Evolutionary conservation across 2,329 filamentous ascomycete genomes (phyloP).

Genomic region (Diplodia corticola): DNA sequence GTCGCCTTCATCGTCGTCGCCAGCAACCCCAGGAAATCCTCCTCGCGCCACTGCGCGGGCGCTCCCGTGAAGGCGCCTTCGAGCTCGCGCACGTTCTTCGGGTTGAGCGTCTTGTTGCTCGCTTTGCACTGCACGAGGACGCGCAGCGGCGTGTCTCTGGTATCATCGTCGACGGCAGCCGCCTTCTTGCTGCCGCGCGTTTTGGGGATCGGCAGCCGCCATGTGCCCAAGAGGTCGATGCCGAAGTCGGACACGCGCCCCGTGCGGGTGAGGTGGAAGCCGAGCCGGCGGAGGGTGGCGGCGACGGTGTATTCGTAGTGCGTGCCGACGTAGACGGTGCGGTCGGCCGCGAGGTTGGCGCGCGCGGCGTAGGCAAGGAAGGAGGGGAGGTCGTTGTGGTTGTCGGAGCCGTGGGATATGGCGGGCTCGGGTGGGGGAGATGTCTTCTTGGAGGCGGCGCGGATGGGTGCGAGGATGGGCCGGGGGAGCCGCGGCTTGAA

Average conservation of each 20-base stretch:
- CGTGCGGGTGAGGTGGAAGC: conserved; percentile 65
- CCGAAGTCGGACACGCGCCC: conserved; percentile 69
- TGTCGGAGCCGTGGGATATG: conserved; percentile 33
- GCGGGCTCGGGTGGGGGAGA: background rate
- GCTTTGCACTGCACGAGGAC: conserved; percentile 71
- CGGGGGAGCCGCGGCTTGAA: background rate
- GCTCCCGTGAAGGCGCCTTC: conserved; percentile 76
- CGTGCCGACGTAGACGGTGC: conserved; percentile 69
- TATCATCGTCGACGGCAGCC: conserved; percentile 26
- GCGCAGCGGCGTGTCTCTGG: conserved; percentile 29
- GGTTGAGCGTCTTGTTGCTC: conserved; percentile 50
- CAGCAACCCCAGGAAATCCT: conserved; percentile 67
- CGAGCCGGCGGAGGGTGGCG: conserved; percentile 57
- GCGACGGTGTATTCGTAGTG: conserved; percentile 73
- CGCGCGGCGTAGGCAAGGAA: conserved; percentile 66
- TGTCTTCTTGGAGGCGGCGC: background rate
- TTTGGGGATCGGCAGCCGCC: conserved; percentile 52
- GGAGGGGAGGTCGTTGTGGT: conserved; percentile 64
- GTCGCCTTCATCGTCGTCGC: conserved; percentile 71
- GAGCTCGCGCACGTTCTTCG: conserved; percentile 68
- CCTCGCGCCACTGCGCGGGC: conserved; percentile 69
- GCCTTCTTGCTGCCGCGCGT: background rate
- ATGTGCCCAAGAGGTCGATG: conserved; percentile 72
- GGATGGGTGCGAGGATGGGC: background rate
- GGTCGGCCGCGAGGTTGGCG: conserved; percentile 55